Conservation (phyloP, 1,139 yeast genomes). For the Protomyces arabidopsidicola region DNA sequence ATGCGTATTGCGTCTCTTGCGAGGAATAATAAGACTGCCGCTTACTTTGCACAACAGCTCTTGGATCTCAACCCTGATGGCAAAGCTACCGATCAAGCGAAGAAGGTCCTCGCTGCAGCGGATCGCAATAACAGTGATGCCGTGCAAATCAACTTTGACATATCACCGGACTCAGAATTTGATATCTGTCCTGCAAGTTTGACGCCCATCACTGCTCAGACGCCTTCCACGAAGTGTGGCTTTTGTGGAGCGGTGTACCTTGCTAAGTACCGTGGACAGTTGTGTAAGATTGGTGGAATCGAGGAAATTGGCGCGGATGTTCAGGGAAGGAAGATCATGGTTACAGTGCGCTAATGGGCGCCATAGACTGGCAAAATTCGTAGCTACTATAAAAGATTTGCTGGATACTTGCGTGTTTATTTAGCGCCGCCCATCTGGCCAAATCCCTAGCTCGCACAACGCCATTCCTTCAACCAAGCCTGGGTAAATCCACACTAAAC, state of each 20-base stretch:
- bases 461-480: too few species aligned
- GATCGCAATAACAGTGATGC: conserved; percentile 81
- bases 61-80: conserved; percentile 65
- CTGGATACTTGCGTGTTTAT: too few species aligned
- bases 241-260: conserved; percentile 87
- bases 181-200: conserved; percentile 81
- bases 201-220: conserved; percentile 70
- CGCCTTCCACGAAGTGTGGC: conserved; percentile 53
- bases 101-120: conserved; percentile 70
- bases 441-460: too few species aligned
- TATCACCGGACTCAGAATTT: conserved; percentile 64
- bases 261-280: conserved; percentile 65
- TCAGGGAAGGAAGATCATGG: conserved; percentile 52
- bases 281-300: conserved; percentile 70
- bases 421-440: too few species aligned
- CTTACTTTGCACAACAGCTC: conserved; percentile 82
- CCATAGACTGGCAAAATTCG: not conserved
- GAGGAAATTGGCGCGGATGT: conserved; percentile 90
- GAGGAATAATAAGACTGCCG: conserved; percentile 83
- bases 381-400: not conserved
- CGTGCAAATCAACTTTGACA: conserved; percentile 85
- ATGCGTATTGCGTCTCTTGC: conserved; percentile 86
- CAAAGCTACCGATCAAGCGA: conserved; percentile 75
- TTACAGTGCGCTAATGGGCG: not conserved
- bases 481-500: too few species aligned